A percentile compares a stretch with the other conserved stretches of the same genome.
Evolutionary conservation across 2,329 filamentous ascomycete genomes (phyloP).

Genomic region (Pleurostoma richardsiae): DNA sequence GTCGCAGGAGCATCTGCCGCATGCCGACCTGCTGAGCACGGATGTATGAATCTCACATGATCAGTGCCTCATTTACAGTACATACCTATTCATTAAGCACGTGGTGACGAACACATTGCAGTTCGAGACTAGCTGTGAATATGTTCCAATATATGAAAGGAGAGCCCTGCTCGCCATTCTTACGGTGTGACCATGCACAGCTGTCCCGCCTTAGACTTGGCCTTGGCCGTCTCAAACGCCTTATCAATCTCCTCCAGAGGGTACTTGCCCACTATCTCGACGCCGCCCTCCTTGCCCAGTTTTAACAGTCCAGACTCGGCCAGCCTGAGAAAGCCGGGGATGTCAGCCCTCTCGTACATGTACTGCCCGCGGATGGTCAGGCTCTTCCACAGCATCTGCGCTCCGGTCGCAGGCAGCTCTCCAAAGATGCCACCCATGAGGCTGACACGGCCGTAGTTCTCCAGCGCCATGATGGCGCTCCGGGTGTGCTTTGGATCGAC

Average conservation of each 20-base stretch:
- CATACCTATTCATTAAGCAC: no score
- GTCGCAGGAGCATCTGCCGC: no score
- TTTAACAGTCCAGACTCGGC: constrained; percentile 29
- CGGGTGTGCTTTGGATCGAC: constrained; percentile 27
- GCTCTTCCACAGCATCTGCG: constrained; percentile 24
- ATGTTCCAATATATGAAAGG: no score
- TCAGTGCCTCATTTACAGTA: no score
- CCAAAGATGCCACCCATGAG: constrained; percentile 17
- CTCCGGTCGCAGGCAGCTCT: constrained; percentile 23
- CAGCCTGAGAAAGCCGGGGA: constrained; percentile 29
- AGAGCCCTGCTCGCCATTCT: neutral
- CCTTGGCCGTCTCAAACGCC: constrained; percentile 15
- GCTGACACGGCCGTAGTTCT: constrained; percentile 18
- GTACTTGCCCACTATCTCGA: constrained; percentile 19
- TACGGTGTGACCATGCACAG: neutral
- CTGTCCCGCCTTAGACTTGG: neutral
- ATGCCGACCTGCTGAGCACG: no score
- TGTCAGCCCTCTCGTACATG: constrained; percentile 34
- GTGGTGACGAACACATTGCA: no score
- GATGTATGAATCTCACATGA: no score
- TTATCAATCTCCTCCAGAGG: constrained; percentile 24
- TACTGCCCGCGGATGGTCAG: constrained; percentile 31
- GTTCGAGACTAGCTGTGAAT: no score
- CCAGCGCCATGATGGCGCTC: constrained; percentile 26
- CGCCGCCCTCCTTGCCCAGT: constrained; percentile 24